A percentile compares a stretch with the other conserved stretches of the same genome.
phyloP scores from a whole-genome alignment of 345 rosid species.

The Lepidium didymum region DNA sequence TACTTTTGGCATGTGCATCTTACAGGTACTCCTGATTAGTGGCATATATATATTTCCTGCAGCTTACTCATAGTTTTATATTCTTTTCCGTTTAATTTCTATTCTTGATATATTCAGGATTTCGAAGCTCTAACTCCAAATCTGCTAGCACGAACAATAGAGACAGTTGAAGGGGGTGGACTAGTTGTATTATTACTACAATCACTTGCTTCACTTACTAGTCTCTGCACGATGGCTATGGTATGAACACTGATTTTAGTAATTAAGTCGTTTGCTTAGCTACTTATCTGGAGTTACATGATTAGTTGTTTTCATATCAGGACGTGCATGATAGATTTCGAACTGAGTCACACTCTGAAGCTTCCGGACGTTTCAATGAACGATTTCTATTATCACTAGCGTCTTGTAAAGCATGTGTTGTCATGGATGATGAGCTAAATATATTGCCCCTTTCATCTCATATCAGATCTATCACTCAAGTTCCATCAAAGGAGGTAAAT shows the following conservation, averaged over 20 bases:
- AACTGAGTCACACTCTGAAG: slow-evolving; percentile 87
- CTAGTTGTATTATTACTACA: slow-evolving; percentile 69
- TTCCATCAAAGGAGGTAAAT: slow-evolving; percentile 62
- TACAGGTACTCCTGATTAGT: slow-evolving; percentile 47
- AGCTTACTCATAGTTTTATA: neutral
- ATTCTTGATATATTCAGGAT: slow-evolving; percentile 43
- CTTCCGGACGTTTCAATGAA: slow-evolving; percentile 84
- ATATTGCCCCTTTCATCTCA: slow-evolving; percentile 91
- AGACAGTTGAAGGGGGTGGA: slow-evolving; percentile 97
- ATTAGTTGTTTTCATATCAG: slow-evolving; percentile 39
- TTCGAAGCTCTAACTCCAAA: slow-evolving; percentile 98
- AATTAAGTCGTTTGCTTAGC: neutral
- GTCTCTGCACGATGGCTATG: slow-evolving; percentile 94
- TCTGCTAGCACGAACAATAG: slow-evolving; percentile 89
- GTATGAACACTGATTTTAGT: slow-evolving; percentile 35
- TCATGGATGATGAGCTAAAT: slow-evolving; percentile 94
- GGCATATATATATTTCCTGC: neutral
- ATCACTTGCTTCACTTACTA: slow-evolving; percentile 77
- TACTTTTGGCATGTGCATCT: slow-evolving; percentile 94
- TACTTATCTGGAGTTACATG: slow-evolving; percentile 10
- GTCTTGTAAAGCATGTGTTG: slow-evolving; percentile 84
- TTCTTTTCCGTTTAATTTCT: neutral
- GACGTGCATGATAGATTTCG: slow-evolving; percentile 97
- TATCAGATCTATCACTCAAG: slow-evolving; percentile 60
- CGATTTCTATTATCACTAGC: slow-evolving; percentile 87